Conservation (phyloP, 768 basidiomycete species). For the Lactifluus rugatus region DNA sequence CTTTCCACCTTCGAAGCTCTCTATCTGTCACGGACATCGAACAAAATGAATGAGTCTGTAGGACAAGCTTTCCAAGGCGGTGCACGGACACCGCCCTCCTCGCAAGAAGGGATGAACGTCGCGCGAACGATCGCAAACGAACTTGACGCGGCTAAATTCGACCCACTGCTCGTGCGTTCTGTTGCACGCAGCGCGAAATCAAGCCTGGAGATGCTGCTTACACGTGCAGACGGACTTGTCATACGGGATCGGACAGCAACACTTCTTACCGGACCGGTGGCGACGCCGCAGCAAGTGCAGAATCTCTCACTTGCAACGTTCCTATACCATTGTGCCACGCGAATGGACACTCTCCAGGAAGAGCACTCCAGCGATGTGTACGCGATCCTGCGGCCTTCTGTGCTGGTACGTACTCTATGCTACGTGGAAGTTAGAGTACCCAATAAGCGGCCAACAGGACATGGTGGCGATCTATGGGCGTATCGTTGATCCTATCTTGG, state of each 20-base stretch:
- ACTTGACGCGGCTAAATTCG: constrained; percentile 85
- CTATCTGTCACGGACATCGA: constrained; percentile 80
- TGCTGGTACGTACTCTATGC: constrained; percentile 40
- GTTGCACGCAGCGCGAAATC: constrained; percentile 66
- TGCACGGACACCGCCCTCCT: constrained; percentile 55
- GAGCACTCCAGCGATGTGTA: constrained; percentile 59
- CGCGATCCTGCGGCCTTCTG: constrained; percentile 41
- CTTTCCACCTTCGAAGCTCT: constrained; percentile 75
- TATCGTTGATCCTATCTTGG: constrained; percentile 51
- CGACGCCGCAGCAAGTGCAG: constrained; percentile 66
- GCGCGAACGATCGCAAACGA: constrained; percentile 80
- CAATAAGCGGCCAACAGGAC: constrained; percentile 31
- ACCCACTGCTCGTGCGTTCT: constrained; percentile 73
- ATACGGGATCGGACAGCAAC: constrained; percentile 70
- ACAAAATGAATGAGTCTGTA: constrained; percentile 75
- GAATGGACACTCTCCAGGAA: constrained; percentile 52
- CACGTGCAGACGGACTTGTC: constrained; percentile 58
- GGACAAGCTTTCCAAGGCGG: constrained; percentile 70
- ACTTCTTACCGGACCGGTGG: constrained; percentile 62
- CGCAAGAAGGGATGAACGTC: constrained; percentile 66
- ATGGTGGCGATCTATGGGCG: constrained; percentile 42
- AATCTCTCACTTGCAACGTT: constrained; percentile 76
- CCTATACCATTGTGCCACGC: constrained; percentile 66
- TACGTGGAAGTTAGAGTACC: neutral
- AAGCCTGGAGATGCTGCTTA: constrained; percentile 59